Percentiles rank a stretch among this genome's conserved stretches.
phyloP scores from a whole-genome alignment of 2,329 filamentous ascomycete species.

The Scleromitrula shiraiana region DNA sequence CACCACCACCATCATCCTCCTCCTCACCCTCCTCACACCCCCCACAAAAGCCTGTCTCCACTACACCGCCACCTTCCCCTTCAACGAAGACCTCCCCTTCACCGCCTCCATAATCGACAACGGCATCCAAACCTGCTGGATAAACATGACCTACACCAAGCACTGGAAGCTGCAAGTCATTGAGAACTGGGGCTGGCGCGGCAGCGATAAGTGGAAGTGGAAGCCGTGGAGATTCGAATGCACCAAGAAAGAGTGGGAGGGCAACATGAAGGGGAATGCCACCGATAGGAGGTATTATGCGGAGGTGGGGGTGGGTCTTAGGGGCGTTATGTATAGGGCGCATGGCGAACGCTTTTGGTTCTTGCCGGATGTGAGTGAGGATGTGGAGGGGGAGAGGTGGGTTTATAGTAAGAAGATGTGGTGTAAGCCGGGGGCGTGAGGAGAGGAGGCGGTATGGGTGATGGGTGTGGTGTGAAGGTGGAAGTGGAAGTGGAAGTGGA shows the following conservation, averaged over 20 bases:
- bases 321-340: constrained; percentile 12
- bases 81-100: constrained; percentile 11
- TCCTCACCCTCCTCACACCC: background rate
- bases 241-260: constrained; percentile 1
- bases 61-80: constrained; percentile 13
- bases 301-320: constrained; percentile 12
- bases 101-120: constrained; percentile 13
- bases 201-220: constrained; percentile 2
- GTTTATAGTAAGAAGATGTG: constrained; percentile 13
- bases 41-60: constrained; percentile 11
- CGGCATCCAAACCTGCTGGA: constrained; percentile 13
- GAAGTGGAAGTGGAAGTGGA: background rate
- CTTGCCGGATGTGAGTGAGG: constrained; percentile 11
- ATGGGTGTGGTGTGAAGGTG: background rate
- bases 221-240: constrained; percentile 8
- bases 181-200: background rate
- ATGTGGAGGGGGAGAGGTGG: constrained; percentile 13
- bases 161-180: constrained; percentile 7
- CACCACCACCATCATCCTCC: background rate
- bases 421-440: constrained; percentile 11
- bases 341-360: constrained; percentile 14
- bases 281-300: constrained; percentile 10
- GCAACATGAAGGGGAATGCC: background rate
- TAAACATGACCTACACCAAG: constrained; percentile 10
- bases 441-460: background rate